phyloP scores from a whole-genome alignment of 441 rosid species.

The Gossypium trilobum region DNA sequence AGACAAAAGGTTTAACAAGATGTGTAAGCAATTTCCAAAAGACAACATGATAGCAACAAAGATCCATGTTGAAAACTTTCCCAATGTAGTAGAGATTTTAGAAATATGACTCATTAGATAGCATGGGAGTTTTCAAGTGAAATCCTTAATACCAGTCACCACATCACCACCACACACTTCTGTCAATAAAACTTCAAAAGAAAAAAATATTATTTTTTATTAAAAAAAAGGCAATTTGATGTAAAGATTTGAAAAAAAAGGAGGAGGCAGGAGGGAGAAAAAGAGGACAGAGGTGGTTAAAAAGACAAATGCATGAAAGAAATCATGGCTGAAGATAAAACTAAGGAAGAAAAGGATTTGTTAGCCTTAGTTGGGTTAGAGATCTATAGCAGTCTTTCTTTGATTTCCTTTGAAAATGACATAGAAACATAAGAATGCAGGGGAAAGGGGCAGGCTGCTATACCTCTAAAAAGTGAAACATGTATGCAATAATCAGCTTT shows the following conservation, averaged over 20 bases:
- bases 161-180: neutral
- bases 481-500: neutral
- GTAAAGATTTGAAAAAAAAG: neutral
- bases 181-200: neutral
- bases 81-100: neutral
- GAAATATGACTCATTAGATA: neutral
- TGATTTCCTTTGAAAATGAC: neutral
- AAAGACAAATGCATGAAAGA: neutral
- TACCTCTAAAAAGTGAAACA: neutral
- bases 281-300: neutral
- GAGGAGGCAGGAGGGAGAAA: neutral
- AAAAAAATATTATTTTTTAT: too few relatives aligned
- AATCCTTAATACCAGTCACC: neutral
- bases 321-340: neutral
- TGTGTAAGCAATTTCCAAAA: neutral
- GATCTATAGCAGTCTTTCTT: neutral
- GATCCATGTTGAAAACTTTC: neutral
- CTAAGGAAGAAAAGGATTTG: neutral
- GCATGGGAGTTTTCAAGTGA: neutral
- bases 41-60: neutral
- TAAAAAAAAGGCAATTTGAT: neutral
- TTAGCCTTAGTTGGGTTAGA: neutral
- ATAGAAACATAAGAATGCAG: neutral
- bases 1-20: neutral
- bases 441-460: neutral